These are phyloP conservation scores for Euphorbia lathyris DNA, from an alignment of 345 rosid species.

Conservation along the genomic window DNA sequence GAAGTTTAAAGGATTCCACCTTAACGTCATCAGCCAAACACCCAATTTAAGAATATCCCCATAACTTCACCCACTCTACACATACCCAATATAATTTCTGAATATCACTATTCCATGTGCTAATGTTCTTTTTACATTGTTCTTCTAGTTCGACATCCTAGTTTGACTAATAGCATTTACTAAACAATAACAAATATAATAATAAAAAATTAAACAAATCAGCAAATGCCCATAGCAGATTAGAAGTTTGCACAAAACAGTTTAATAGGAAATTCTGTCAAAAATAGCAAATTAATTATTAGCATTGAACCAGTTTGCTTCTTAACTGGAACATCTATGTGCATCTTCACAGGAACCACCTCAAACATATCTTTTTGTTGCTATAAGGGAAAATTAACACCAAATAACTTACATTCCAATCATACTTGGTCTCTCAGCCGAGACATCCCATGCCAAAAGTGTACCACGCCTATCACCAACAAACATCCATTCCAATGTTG, in stretches of 20 bases:
- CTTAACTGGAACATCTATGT: not conserved
- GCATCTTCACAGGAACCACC: not conserved
- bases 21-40: not conserved
- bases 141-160: not conserved
- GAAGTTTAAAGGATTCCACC: not conserved
- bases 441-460: constrained; percentile 98
- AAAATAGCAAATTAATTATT: not conserved
- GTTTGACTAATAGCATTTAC: not conserved
- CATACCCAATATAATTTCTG: not conserved
- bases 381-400: not conserved
- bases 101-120: not conserved
- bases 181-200: not conserved
- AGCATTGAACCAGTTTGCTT: not conserved
- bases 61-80: no score
- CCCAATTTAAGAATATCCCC: not conserved
- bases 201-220: not conserved
- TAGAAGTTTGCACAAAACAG: not conserved
- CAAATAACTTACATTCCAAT: constrained; percentile 79
- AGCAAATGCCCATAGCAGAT: not conserved
- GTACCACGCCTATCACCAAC: constrained; percentile 98
- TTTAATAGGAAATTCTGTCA: not conserved
- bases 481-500: constrained; percentile 91
- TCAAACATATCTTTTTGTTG: not conserved
- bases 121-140: not conserved
- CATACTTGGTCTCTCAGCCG: constrained; percentile 93